These are phyloP conservation scores for Jaapia argillacea DNA, from an alignment of 768 basidiomycete species.

Conservation along the genomic window DNA sequence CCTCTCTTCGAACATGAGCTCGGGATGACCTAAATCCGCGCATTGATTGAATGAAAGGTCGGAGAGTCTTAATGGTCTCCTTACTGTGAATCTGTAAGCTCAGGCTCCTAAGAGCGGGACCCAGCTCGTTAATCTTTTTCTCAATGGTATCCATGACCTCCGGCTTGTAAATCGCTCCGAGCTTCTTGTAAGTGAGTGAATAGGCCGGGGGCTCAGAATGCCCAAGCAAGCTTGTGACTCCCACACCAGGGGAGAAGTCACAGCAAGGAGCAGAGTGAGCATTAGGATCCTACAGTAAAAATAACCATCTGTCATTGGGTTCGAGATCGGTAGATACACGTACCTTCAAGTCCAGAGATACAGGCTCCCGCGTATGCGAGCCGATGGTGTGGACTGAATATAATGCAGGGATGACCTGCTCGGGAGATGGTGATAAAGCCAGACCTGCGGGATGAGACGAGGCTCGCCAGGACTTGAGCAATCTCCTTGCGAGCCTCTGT, in stretches of 20 bases:
- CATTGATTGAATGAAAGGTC: background rate
- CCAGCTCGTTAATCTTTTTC: background rate
- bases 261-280: conserved; percentile 31
- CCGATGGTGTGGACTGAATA: conserved; percentile 77
- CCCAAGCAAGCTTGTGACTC: no score
- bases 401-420: conserved; percentile 71
- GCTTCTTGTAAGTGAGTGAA: background rate
- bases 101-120: background rate
- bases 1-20: background rate
- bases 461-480: no score
- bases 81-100: conserved; percentile 1
- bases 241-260: conserved; percentile 25
- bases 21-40: background rate
- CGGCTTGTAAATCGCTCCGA: background rate
- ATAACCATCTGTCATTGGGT: no score
- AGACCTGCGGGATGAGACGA: conserved; percentile 43
- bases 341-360: no score
- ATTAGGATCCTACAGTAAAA: conserved; percentile 13
- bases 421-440: conserved; percentile 69
- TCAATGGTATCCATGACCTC: background rate
- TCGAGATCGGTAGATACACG: no score
- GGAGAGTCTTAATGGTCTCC: background rate
- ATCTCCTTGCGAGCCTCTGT: no score
- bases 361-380: no score
- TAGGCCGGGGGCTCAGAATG: background rate